Base-by-base conservation (phyloP, 1,284 basidiomycete species). In the Cutaneotrichosporon spelunceum region DNA sequence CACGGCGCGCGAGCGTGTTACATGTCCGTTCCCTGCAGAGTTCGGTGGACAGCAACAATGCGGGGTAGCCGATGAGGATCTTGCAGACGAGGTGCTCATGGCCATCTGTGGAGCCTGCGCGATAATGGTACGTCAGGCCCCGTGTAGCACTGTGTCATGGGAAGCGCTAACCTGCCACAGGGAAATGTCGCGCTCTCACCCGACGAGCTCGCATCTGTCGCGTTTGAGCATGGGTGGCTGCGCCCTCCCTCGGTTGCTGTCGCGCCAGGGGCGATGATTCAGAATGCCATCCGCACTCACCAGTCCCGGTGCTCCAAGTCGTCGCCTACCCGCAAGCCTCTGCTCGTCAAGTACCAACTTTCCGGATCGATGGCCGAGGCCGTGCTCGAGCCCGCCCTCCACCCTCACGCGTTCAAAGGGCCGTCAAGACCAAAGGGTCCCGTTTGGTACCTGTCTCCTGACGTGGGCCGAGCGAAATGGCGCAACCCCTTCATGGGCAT, bases 71-170 rank as follows among this genome's bases (percentile, higher is more conserved):
- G 72, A 75, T 16, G 74, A 76, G 50, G 77, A 79, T 66, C 72
- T 71, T 58, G 64, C 50, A 42, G 75, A 78, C 66, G 73, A 73
- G 36, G 73, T 75, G 24, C 67, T 77, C 60, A 78, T 79, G 78
- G 73, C 73, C 19, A 64, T 74, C 23, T 72, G 74, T 56, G 69
- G 67, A 11, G 72, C 75, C 23, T 71, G 72, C 36, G 74, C 74
- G 11, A 57, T 24, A 13, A 52, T 72, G 53, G 77, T 79, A 63
- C 65, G 76, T 74, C 47, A 50, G 34, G 30, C 23, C 9, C 29
- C 16, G 26, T 29, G 19, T 26, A 29, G 39, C 33, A 42, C 6
- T 53, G 48, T 34, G 16, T 29, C 24, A 16, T n/a, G 30, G n/a
- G 16, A 27, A 24, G 16, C 53, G 48, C 49, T 42, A 42, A 49